Conservation (phyloP, 495 filamentous ascomycete genomes). For the Pyrenopolyporus hunteri region DNA sequence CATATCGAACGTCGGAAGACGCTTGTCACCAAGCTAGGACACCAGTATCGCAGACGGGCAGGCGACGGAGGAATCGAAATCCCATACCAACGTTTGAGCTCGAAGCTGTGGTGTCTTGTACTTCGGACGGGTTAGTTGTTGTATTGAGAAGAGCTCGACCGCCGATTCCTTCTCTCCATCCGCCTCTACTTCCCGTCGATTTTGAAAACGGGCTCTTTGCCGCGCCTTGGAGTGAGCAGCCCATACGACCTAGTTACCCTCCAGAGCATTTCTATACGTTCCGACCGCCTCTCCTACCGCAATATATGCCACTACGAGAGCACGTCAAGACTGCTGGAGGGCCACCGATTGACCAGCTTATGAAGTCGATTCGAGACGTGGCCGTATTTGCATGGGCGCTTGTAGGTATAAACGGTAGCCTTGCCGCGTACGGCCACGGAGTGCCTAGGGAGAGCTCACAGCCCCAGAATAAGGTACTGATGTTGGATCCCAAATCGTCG, state of each 20-base stretch:
- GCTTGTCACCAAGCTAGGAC: slow-evolving; percentile 17
- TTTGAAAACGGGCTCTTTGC: slow-evolving; percentile 75
- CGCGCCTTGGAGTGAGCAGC: slow-evolving; percentile 75
- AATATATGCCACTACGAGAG: slow-evolving; percentile 53
- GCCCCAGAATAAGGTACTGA: slow-evolving; percentile 62
- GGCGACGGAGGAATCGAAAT: slow-evolving; percentile 21
- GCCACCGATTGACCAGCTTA: slow-evolving; percentile 66
- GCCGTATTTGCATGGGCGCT: slow-evolving; percentile 85
- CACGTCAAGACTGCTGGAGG: slow-evolving; percentile 55
- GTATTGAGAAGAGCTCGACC: slow-evolving; percentile 78
- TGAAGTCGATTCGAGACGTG: slow-evolving; percentile 81
- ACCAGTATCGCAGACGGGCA: slow-evolving; percentile 9
- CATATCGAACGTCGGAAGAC: slow-evolving; percentile 7
- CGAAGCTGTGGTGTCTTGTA: slow-evolving; percentile 89
- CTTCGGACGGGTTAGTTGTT: slow-evolving; percentile 86
- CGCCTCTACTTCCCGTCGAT: slow-evolving; percentile 53
- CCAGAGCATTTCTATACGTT: slow-evolving; percentile 51
- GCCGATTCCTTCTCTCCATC: slow-evolving; percentile 63
- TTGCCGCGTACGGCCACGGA: slow-evolving; percentile 69
- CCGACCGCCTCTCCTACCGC: slow-evolving; percentile 49
- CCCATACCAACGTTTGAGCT: slow-evolving; percentile 63
- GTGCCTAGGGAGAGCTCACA: slow-evolving; percentile 63
- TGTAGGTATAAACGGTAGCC: slow-evolving; percentile 78
- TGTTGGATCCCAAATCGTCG: slow-evolving; percentile 53
- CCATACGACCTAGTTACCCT: slow-evolving; percentile 53